These are phyloP conservation scores for Rhizopogon salebrosus DNA, from an alignment of 768 basidiomycete genomes.

Conservation along the genomic window DNA sequence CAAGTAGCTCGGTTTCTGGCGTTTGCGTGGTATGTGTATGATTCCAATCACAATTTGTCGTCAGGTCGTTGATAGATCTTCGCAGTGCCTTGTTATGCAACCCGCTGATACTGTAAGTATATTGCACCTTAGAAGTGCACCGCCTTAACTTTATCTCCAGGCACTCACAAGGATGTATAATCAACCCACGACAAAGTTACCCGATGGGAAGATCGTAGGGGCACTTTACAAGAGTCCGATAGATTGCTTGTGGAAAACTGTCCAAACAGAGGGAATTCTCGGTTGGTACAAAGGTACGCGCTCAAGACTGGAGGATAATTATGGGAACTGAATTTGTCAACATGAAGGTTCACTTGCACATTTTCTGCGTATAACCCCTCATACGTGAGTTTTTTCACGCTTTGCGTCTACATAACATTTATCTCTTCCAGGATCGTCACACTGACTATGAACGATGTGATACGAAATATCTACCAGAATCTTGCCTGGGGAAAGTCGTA, in stretches of 20 bases:
- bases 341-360: constrained; percentile 83
- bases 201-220: constrained; percentile 69
- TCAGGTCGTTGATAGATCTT: not conserved
- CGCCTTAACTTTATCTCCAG: constrained; percentile 27
- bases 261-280: constrained; percentile 79
- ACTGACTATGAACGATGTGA: constrained; percentile 81
- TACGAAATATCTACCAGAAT: constrained; percentile 62
- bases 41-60: constrained; percentile 8
- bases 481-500: not conserved
- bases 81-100: constrained; percentile 87
- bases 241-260: constrained; percentile 96
- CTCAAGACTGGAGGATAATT: not conserved
- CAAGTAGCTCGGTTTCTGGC: constrained; percentile 86
- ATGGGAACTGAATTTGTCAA: not conserved
- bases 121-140: constrained; percentile 1
- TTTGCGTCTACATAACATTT: not conserved
- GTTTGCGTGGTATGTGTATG: constrained; percentile 71
- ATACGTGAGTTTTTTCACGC: constrained; percentile 56
- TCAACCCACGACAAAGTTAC: constrained; percentile 72
- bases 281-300: constrained; percentile 92
- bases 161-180: constrained; percentile 95
- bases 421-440: constrained; percentile 68
- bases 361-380: constrained; percentile 87
- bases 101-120: constrained; percentile 80
- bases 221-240: constrained; percentile 86